Evolutionary conservation across 495 filamentous ascomycete species (phyloP).

Genomic region (Tetracladium setigerum): DNA sequence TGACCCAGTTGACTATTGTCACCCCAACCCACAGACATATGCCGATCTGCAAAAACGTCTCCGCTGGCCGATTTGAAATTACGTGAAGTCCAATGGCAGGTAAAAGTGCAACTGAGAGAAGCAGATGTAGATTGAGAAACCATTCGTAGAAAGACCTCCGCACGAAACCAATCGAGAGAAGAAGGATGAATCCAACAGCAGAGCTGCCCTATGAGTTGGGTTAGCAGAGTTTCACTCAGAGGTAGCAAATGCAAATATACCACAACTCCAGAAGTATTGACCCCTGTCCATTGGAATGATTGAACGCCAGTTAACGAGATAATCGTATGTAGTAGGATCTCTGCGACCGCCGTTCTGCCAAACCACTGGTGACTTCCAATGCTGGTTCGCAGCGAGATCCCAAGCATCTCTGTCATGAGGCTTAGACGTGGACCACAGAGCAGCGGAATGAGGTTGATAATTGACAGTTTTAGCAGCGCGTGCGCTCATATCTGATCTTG

Average conservation of each 20-base stretch:
- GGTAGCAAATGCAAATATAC: constrained; percentile 6
- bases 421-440: constrained; percentile 10
- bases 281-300: constrained; percentile 2
- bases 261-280: constrained; percentile 10
- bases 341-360: constrained; percentile 15
- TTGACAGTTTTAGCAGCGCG: constrained; percentile 12
- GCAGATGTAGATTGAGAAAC: constrained; percentile 9
- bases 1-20: not conserved
- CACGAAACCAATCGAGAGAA: constrained; percentile 9
- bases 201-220: constrained; percentile 3
- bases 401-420: constrained; percentile 14
- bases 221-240: constrained; percentile 5
- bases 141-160: constrained; percentile 4
- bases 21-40: constrained; percentile 3
- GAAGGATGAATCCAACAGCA: constrained; percentile 5
- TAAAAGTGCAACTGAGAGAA: constrained; percentile 4
- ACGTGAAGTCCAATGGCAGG: constrained; percentile 11
- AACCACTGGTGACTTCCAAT: constrained; percentile 19
- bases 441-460: constrained; percentile 19
- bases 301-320: not conserved
- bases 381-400: constrained; percentile 22
- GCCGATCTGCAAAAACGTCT: constrained; percentile 9
- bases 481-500: constrained; percentile 6
- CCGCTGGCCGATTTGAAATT: constrained; percentile 3
- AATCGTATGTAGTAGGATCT: constrained; percentile 18